Percentiles rank a stretch among this genome's conserved stretches.
These are phyloP conservation scores for Tylopilus felleus DNA, from an alignment of 768 basidiomycete species.

Conservation along the genomic window DNA sequence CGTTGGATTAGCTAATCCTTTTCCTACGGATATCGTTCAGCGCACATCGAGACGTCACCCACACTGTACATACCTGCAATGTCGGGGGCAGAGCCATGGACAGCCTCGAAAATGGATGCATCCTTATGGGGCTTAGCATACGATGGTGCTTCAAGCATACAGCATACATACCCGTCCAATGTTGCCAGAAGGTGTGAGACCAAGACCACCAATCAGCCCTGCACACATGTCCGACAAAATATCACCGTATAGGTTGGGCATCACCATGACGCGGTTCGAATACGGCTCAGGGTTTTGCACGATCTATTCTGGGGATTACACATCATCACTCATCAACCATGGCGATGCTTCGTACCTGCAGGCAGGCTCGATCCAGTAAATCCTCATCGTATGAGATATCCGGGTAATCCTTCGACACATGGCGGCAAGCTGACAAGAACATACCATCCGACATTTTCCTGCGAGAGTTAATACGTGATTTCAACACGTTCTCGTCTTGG, in stretches of 20 bases:
- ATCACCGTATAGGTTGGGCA: constrained; percentile 97
- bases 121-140: constrained; percentile 51
- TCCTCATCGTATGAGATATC: constrained; percentile 94
- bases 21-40: constrained; percentile 45
- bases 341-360: constrained; percentile 56
- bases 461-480: constrained; percentile 16
- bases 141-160: constrained; percentile 4
- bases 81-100: constrained; percentile 99
- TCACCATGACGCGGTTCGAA: constrained; percentile 98
- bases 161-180: constrained; percentile 74
- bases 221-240: constrained; percentile 98
- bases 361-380: constrained; percentile 92
- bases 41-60: background rate
- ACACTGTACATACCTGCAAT: constrained; percentile 69
- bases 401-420: constrained; percentile 94
- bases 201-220: constrained; percentile 95
- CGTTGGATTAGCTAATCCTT: constrained; percentile 98
- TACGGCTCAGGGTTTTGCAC: constrained; percentile 92
- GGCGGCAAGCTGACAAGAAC: constrained; percentile 97
- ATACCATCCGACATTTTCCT: constrained; percentile 99
- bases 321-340: background rate
- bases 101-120: constrained; percentile 99
- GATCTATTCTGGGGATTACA: constrained; percentile 47
- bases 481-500: constrained; percentile 6
- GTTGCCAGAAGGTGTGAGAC: constrained; percentile 96